Evolutionary conservation across 2,329 filamentous ascomycete species (phyloP).

Genomic region (Fusarium sp.): DNA sequence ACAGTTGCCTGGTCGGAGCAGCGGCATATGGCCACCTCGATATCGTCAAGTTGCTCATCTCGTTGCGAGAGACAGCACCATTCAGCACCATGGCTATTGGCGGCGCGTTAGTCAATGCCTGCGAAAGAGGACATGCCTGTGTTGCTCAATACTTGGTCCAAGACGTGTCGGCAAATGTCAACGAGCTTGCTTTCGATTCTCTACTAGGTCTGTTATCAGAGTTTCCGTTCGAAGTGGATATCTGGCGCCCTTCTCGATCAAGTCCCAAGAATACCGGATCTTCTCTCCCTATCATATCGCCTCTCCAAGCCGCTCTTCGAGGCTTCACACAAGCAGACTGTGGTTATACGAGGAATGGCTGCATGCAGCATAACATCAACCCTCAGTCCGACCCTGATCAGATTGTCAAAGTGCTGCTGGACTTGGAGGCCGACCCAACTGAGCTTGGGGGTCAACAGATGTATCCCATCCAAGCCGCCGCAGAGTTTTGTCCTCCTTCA

Average conservation of each 20-base stretch:
- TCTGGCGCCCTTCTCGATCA: neutral
- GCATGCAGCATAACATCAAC: neutral
- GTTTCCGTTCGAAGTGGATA: neutral
- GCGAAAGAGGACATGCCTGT: neutral
- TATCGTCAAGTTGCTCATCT: neutral
- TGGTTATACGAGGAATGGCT: neutral
- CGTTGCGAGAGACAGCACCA: neutral
- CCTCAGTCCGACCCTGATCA: neutral
- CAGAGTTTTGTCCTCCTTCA: neutral
- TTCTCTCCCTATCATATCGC: neutral
- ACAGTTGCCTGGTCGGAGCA: neutral
- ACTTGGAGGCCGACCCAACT: conserved; percentile 8
- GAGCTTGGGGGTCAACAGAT: neutral
- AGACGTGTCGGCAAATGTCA: neutral
- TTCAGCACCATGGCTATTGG: neutral
- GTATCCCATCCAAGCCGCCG: conserved; percentile 7
- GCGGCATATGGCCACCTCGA: neutral
- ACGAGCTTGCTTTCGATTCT: neutral
- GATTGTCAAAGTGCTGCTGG: neutral
- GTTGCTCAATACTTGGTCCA: neutral
- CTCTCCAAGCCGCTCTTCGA: neutral
- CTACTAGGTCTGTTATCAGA: neutral
- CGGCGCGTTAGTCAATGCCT: neutral
- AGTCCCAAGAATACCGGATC: neutral
- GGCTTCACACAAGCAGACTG: neutral